These are phyloP conservation scores for Mariannaea sp. DNA, from an alignment of 2,329 filamentous ascomycete species.

Conservation along the genomic window DNA sequence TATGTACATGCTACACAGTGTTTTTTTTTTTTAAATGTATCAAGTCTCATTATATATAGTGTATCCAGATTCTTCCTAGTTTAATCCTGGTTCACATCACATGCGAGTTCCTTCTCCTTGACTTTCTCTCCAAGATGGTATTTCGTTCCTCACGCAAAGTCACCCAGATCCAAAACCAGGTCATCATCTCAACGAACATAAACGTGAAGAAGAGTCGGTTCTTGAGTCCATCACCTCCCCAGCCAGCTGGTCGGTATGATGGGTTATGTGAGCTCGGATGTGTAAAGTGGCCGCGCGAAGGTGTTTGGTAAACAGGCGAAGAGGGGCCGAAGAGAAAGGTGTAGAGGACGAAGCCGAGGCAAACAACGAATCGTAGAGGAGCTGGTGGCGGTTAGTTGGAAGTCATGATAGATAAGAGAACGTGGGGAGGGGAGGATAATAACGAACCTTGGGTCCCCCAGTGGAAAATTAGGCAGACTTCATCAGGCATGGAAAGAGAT, in stretches of 20 bases:
- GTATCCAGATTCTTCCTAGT: background rate
- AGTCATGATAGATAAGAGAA: slow-evolving; percentile 42
- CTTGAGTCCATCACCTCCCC: slow-evolving; percentile 71
- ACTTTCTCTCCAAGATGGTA: slow-evolving; percentile 48
- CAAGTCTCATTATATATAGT: background rate
- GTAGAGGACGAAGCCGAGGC: slow-evolving; percentile 66
- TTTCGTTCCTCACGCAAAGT: slow-evolving; percentile 69
- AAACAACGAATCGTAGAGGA: slow-evolving; percentile 67
- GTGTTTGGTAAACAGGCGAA: slow-evolving; percentile 52
- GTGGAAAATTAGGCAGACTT: slow-evolving; percentile 65
- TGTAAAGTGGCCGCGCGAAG: slow-evolving; percentile 29
- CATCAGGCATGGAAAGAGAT: slow-evolving; percentile 70
- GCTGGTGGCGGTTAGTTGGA: slow-evolving; percentile 47
- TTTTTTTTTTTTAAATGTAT: background rate
- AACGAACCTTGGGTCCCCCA: slow-evolving; percentile 67
- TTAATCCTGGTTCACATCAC: slow-evolving; percentile 11
- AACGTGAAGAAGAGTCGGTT: slow-evolving; percentile 86
- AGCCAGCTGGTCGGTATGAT: slow-evolving; percentile 46
- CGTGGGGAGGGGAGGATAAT: slow-evolving; percentile 30
- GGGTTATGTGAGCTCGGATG: slow-evolving; percentile 42
- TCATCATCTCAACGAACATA: slow-evolving; percentile 79
- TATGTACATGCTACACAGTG: slow-evolving; percentile 10
- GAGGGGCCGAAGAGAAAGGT: slow-evolving; percentile 63
- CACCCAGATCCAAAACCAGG: slow-evolving; percentile 86
- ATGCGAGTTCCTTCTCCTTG: slow-evolving; percentile 37